Evolutionary conservation across 768 basidiomycete species (phyloP), one percentile per base, ranked within the genome.

Genomic region (Lactifluus subvellereus): DNA sequence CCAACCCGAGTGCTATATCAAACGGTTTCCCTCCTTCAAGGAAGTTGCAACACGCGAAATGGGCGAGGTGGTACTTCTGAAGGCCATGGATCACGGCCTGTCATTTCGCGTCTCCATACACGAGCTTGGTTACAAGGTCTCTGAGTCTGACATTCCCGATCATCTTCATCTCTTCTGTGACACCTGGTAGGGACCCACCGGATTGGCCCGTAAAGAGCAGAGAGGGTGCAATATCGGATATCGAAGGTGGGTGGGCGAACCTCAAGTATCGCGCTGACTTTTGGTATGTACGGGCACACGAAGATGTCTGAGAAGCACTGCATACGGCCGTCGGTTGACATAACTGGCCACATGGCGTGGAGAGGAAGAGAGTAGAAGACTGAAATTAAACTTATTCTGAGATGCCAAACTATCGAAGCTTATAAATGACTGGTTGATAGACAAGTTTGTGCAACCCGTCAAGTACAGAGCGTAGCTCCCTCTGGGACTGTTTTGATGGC

Each of bases 211-310:
- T 50, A 13, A 55, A 35, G n/a, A 65, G 60, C 10, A 62, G n/a
- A 6, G 42, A 38, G 3, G 13, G 51, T 8, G 18, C 8, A n/a
- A 6, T 22, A 54, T 54, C 37, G 33, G 48, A 22, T 38, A 6
- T 18, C 2, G 30, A 22, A 27, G 30, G 6, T 32, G 14, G 6
- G 8, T 57, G 55, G 13, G 43, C 52, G 27, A 27, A 27, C 27
- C 9, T 22, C 22, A 16, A 66, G 55, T 6, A 67, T 33, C 4
- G 65, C 20, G 35, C 14, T 9, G 0, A 67, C 50, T 4, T 57
- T 50, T 13, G 66, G 57, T 6, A 48, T 62, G 18, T 67, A 67
- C 5, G 65, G 66, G 22, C 59, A 65, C 22, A 59, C 43, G 16
- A 53, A 65, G 10, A 57, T 18, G 22, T 67, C 57, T 5, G 64